Conservation (phyloP, 768 basidiomycete species). For the Leucogyrophana mollusca region DNA sequence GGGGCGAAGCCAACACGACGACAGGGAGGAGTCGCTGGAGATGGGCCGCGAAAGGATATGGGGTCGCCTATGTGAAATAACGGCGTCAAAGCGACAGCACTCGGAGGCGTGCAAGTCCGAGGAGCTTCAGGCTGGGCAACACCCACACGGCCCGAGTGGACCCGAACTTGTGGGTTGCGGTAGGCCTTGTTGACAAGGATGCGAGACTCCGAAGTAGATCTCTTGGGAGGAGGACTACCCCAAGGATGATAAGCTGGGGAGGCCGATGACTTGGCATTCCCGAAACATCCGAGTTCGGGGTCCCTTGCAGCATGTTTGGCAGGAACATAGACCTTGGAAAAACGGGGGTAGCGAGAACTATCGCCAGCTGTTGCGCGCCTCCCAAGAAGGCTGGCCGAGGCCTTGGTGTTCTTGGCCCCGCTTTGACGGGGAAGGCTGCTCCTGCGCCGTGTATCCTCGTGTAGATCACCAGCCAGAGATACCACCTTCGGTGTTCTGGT, state of each 20-base stretch:
- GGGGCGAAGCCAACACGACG: slow-evolving; percentile 1
- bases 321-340: background rate
- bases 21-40: background rate
- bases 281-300: background rate
- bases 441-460: background rate
- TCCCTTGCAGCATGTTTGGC: background rate
- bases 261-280: background rate
- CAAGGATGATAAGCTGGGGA: background rate
- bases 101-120: slow-evolving; percentile 1
- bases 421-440: background rate
- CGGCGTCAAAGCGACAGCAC: background rate
- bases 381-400: background rate
- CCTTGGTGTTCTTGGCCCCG: background rate
- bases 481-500: background rate
- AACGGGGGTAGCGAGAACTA: background rate
- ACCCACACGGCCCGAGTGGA: no score
- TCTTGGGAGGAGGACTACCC: background rate
- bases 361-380: background rate
- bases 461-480: background rate
- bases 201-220: background rate
- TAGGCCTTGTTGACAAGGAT: no score
- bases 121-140: background rate
- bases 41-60: no score
- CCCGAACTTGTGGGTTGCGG: no score
- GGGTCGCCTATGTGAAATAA: background rate